Conservation (phyloP, 2,329 filamentous ascomycete species). For the Microcyclospora pomicola region DNA sequence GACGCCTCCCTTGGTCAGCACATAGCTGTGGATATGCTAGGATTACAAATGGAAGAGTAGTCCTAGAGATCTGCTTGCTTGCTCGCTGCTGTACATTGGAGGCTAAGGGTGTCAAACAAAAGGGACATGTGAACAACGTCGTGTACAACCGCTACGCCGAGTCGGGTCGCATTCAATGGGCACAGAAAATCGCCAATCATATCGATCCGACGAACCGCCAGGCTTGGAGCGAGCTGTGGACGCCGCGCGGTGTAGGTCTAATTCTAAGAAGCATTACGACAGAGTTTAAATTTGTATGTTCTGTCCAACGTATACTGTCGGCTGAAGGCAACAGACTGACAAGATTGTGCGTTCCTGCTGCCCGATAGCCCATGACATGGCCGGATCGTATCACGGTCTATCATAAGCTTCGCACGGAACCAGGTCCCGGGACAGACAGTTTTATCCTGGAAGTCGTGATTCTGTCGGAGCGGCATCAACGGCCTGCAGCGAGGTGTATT, state of each 20-base stretch:
- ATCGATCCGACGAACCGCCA: conserved; percentile 46
- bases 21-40: conserved; percentile 8
- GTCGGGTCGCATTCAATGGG: conserved; percentile 66
- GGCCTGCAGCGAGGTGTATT: conserved; percentile 57
- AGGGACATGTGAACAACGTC: conserved; percentile 74
- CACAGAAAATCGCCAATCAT: conserved; percentile 51
- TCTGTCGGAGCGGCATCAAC: conserved; percentile 59
- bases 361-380: conserved; percentile 58
- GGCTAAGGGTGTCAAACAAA: conserved; percentile 1
- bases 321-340: too few species aligned
- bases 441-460: conserved; percentile 52
- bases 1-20: background rate
- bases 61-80: background rate
- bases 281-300: conserved; percentile 73
- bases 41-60: background rate
- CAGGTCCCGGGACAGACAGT: conserved; percentile 35
- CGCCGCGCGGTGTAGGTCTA: conserved; percentile 51
- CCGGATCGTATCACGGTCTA: conserved; percentile 74
- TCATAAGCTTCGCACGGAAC: conserved; percentile 54
- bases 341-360: background rate
- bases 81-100: background rate
- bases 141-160: conserved; percentile 76
- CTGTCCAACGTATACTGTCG: background rate
- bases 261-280: conserved; percentile 69
- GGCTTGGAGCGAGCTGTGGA: conserved; percentile 57